Base-by-base conservation (phyloP, 2,329 filamentous ascomycete species). In the Teratosphaeria zuluensis region DNA sequence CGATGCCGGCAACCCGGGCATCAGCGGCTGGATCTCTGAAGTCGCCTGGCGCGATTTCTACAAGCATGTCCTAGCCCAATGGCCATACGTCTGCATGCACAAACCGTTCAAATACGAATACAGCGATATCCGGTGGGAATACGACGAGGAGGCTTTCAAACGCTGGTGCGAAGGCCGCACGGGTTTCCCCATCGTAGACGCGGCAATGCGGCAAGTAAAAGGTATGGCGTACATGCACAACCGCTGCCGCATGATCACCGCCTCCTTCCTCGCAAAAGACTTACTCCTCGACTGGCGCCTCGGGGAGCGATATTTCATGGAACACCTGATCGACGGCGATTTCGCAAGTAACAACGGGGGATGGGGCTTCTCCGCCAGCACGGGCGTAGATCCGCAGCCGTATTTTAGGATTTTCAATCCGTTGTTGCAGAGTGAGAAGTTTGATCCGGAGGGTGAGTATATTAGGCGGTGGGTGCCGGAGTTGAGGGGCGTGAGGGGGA, bases 351-450 rank as follows among this genome's bases (percentile, higher is more conserved):
- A 92, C 71, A 90, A 89, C 62, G 84, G 84, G 8, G 84, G 84
- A 0, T 87, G 84, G 84, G 85, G 84, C 0, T 86, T 86, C 64
- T 74, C 79, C 28, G 84, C 86, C 4, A 83, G 80, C 19, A 86
- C 85, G 0, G 88, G 89, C 1, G 88, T 91, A 6, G 90, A 95
- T 71, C 88, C 90, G 1, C 89, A 95, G 73, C 90, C 91, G 0
- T 96, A 95, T 70, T 96, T 96, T 63, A 81, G 90, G 6, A 88
- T 96, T 56, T 96, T 96, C 74, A 96, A 95, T 67, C 91, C 91
- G 0, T 71, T 90, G 52, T 75, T 89, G 19, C 91, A 96, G 76
- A 90, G 87, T 65, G 89, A 94, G 78, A 92, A 88, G 73, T 95
- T 95, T 66, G 91, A 96, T 69, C 77, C 81, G 0, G 78, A 87